A percentile compares a stretch with the other conserved stretches of the same genome.
Conservation (phyloP, 805 yeast species). For the Candida vartiovaarae region DNA sequence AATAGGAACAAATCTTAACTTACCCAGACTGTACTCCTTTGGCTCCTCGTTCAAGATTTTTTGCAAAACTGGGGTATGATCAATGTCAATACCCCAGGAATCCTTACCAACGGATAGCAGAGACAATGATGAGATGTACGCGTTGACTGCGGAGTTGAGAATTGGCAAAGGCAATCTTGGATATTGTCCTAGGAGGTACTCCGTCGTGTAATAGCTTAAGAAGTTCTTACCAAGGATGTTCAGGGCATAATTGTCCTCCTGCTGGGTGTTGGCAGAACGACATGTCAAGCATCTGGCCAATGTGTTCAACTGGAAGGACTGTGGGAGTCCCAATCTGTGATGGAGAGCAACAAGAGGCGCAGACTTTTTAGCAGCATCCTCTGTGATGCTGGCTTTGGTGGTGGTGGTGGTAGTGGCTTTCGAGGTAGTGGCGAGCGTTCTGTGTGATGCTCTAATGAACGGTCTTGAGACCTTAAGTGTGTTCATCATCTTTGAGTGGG, state of each 20-base stretch:
- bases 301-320: conserved; percentile 49
- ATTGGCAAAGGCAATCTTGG: conserved; percentile 87
- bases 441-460: conserved; percentile 1
- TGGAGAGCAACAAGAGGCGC: conserved; percentile 78
- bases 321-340: conserved; percentile 62
- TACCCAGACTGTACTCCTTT: conserved; percentile 62
- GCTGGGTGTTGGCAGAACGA: conserved; percentile 31
- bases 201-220: conserved; percentile 67
- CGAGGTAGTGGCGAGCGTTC: conserved; percentile 6
- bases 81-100: conserved; percentile 85
- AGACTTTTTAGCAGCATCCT: conserved; percentile 47
- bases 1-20: conserved; percentile 42
- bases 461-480: no score
- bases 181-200: conserved; percentile 63
- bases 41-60: conserved; percentile 66
- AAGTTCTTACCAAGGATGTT: conserved; percentile 77
- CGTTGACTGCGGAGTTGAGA: conserved; percentile 66
- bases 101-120: conserved; percentile 58
- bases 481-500: not conserved
- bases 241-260: conserved; percentile 71
- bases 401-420: not conserved
- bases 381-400: conserved; percentile 29
- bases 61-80: conserved; percentile 53
- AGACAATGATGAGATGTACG: conserved; percentile 63
- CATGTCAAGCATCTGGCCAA: conserved; percentile 79